Evolutionary conservation across 2,329 filamentous ascomycete genomes (phyloP), one percentile per base, ranked within the genome.

Genomic region (Berkeleyomyces basicola): DNA sequence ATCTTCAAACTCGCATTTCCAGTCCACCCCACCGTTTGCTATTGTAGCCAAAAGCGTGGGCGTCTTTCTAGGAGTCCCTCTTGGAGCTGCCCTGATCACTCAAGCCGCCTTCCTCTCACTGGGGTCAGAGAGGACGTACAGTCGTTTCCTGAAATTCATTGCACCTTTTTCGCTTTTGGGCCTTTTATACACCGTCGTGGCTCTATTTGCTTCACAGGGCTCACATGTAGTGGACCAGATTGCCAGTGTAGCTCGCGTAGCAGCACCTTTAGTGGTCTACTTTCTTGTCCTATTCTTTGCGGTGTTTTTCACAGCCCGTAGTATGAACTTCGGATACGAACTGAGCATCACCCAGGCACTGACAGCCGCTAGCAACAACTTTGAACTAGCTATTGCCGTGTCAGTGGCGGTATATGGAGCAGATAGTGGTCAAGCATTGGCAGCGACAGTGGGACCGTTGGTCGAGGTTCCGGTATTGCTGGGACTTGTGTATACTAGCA

Each of bases 331-430:
- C 64, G 83, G 82, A 0, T 95, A 95, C 70, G 78, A 79, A 43
- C 71, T 90, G 0, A 79, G 81, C 1, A 79, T 80, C 9, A 92
- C 89, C 1, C 89, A 95, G 73, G 90, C 87, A 70, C 93, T 95
- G 68, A 95, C 88, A 0, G 91, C 89, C 0, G 87, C 88, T 0
- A 95, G 90, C 71, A 96, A 96, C 70, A 95, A 96, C 70, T 96
- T 96, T 69, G 90, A 96, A 75, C 75, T 96, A 33, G 89, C 90
- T 0, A 95, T 96, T 73, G 90, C 90, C 0, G 90, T 96, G 0
- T 88, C 88, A 0, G 84, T 95, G 2, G 86, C 90, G 0, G 86
- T 86, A 0, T 95, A 87, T 73, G 90, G 90, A 0, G 79, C 85
- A 0, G 75, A 86, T 47, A 92, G 87, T 68, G 83, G 90, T 59